These are phyloP conservation scores for Xylaria multiplex DNA, from an alignment of 2,329 filamentous ascomycete genomes.

Conservation along the genomic window DNA sequence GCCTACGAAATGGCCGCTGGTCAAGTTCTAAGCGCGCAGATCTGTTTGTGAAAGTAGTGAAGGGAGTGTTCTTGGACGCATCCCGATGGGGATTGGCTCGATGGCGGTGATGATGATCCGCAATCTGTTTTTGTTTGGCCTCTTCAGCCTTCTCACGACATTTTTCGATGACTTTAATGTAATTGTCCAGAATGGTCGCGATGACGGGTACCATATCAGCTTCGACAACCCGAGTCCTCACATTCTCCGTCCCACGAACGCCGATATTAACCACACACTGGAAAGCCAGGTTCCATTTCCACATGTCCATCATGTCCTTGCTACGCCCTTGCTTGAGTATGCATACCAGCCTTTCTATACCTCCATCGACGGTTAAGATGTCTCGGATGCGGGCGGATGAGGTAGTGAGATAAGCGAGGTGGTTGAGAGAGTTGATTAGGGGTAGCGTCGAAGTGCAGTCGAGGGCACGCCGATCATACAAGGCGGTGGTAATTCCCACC, in stretches of 20 bases:
- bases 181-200: slow-evolving; percentile 97
- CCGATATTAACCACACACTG: slow-evolving; percentile 99
- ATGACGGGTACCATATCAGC: slow-evolving; percentile 99
- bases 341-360: slow-evolving; percentile 94
- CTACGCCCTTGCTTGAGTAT: slow-evolving; percentile 97
- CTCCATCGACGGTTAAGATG: slow-evolving; percentile 97
- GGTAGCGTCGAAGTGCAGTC: slow-evolving; percentile 98
- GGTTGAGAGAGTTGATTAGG: slow-evolving; percentile 98
- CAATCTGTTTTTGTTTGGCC: slow-evolving; percentile 75
- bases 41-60: slow-evolving; percentile 66
- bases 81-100: slow-evolving; percentile 61
- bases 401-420: slow-evolving; percentile 97
- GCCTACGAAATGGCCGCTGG: slow-evolving; percentile 73
- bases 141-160: slow-evolving; percentile 88
- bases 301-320: slow-evolving; percentile 99
- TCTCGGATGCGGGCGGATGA: slow-evolving; percentile 97
- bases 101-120: slow-evolving; percentile 63
- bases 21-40: slow-evolving; percentile 65
- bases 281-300: slow-evolving; percentile 99
- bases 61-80: slow-evolving; percentile 60
- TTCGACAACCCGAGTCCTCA: slow-evolving; percentile 94
- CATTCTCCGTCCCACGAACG: slow-evolving; percentile 91
- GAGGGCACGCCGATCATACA: slow-evolving; percentile 96
- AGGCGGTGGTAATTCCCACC: slow-evolving; percentile 96
- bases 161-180: slow-evolving; percentile 95